Percentiles rank a stretch among this genome's conserved stretches.
These are phyloP conservation scores for Dioscorea alata DNA, from an alignment of 106 monocot species.

Conservation along the genomic window DNA sequence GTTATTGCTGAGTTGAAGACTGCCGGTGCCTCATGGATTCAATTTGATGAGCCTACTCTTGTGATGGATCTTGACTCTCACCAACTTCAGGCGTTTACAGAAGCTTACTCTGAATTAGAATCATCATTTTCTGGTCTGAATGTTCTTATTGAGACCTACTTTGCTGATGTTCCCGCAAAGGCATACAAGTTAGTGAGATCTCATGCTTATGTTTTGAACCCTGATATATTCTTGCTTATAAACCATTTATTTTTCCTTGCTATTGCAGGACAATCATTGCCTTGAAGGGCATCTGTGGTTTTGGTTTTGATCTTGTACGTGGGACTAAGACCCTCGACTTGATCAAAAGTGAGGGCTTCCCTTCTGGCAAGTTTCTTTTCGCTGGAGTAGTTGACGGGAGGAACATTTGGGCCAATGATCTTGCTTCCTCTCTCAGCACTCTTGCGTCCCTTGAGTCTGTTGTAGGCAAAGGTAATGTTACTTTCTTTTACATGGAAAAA, in stretches of 20 bases:
- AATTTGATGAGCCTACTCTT: constrained; percentile 89
- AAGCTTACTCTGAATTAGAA: constrained; percentile 69
- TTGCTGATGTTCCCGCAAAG: constrained; percentile 76
- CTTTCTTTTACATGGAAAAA: not conserved
- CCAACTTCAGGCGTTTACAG: constrained; percentile 64
- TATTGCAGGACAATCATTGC: constrained; percentile 43
- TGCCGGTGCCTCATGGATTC: constrained; percentile 87
- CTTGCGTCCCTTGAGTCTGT: constrained; percentile 46
- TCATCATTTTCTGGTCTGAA: constrained; percentile 65
- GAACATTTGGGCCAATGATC: constrained; percentile 80
- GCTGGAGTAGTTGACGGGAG: constrained; percentile 60
- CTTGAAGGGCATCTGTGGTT: constrained; percentile 42
- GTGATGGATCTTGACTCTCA: constrained; percentile 62
- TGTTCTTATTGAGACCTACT: constrained; percentile 83
- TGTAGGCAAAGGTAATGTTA: constrained; percentile 56
- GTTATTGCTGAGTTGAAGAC: constrained; percentile 81
- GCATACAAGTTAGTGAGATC: constrained; percentile 63
- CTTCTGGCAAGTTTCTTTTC: constrained; percentile 60
- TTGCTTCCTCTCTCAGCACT: constrained; percentile 40
- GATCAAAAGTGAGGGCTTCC: constrained; percentile 48
- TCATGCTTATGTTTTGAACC: not conserved
- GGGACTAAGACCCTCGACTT: constrained; percentile 59
- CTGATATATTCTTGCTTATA: not conserved
- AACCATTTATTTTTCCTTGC: not conserved
- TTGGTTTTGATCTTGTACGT: constrained; percentile 71